A percentile compares a stretch with the other conserved stretches of the same genome.
Conservation (phyloP, 2,329 filamentous ascomycete genomes). For the Clonostachys rhizophaga region DNA sequence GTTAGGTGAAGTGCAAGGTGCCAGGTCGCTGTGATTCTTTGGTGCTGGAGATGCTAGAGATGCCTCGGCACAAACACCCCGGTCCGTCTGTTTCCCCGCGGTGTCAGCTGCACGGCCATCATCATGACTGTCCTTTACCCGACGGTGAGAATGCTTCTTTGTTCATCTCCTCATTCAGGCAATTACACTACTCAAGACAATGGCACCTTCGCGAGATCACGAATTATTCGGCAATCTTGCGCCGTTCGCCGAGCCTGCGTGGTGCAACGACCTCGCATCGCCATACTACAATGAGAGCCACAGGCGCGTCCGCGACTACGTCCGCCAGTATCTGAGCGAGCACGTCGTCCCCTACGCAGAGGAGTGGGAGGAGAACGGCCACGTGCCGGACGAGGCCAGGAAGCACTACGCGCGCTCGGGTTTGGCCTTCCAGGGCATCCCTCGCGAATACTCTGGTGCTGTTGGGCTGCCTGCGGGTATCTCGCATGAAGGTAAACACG, state of each 20-base stretch:
- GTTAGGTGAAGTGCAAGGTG: too few relatives aligned
- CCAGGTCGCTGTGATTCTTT: too few relatives aligned
- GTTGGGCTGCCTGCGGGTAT: slow-evolving; percentile 21
- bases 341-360: slow-evolving; percentile 52
- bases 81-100: too few relatives aligned
- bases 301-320: slow-evolving; percentile 46
- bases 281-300: slow-evolving; percentile 63
- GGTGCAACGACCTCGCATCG: slow-evolving; percentile 16
- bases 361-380: slow-evolving; percentile 58
- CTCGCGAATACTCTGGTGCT: slow-evolving; percentile 30
- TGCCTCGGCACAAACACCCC: too few relatives aligned
- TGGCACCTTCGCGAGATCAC: too few relatives aligned
- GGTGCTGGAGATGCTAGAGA: too few relatives aligned
- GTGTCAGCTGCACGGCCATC: too few relatives aligned
- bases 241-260: slow-evolving; percentile 14
- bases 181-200: too few relatives aligned
- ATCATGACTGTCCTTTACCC: too few relatives aligned
- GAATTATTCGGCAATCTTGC: neutral
- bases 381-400: slow-evolving; percentile 38
- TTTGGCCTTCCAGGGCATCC: slow-evolving; percentile 26
- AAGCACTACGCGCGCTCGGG: slow-evolving; percentile 29
- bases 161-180: too few relatives aligned
- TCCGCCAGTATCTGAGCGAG: slow-evolving; percentile 55
- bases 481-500: neutral
- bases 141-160: too few relatives aligned